Conservation (phyloP, 1,139 yeast species). For the Lipomyces yarrowii region DNA sequence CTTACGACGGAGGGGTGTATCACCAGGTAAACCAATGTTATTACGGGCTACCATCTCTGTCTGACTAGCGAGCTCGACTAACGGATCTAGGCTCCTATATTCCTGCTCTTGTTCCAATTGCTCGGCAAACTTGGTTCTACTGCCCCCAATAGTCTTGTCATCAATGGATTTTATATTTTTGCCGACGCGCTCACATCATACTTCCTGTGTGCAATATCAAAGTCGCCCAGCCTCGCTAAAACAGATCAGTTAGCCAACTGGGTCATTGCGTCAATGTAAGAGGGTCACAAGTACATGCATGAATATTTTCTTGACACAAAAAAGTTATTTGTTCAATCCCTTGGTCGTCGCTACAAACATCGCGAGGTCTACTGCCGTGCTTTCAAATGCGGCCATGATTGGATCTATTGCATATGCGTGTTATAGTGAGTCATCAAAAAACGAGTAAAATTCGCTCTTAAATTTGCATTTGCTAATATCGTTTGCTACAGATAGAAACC, state of each 20-base stretch:
- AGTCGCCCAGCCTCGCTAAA: slow-evolving; percentile 42
- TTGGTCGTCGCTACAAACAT: slow-evolving; percentile 66
- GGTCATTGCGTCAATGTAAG: slow-evolving; percentile 31
- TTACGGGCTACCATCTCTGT: background rate
- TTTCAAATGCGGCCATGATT: slow-evolving; percentile 61
- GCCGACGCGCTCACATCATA: slow-evolving; percentile 49
- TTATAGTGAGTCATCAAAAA: slow-evolving; percentile 36
- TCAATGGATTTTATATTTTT: slow-evolving; percentile 46
- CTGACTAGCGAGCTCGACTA: slow-evolving; percentile 5
- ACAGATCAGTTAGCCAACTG: slow-evolving; percentile 24
- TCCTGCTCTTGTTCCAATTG: slow-evolving; percentile 40
- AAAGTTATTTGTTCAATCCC: slow-evolving; percentile 78
- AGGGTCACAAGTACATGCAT: slow-evolving; percentile 32
- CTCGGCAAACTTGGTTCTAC: slow-evolving; percentile 47
- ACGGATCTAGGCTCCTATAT: slow-evolving; percentile 25
- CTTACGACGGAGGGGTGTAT: slow-evolving; percentile 83
- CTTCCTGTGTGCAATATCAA: slow-evolving; percentile 50
- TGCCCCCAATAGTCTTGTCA: slow-evolving; percentile 30
- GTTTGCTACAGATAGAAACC: slow-evolving; percentile 50
- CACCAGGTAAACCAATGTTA: slow-evolving; percentile 53
- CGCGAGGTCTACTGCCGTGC: slow-evolving; percentile 66
- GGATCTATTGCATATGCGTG: slow-evolving; percentile 55
- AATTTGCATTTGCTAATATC: background rate
- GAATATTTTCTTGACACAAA: slow-evolving; percentile 44
- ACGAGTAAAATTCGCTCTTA: background rate